Percentiles rank a stretch among this genome's conserved stretches.
Evolutionary conservation across 345 rosid genomes (phyloP).

Genomic region (Raphanus sativus): DNA sequence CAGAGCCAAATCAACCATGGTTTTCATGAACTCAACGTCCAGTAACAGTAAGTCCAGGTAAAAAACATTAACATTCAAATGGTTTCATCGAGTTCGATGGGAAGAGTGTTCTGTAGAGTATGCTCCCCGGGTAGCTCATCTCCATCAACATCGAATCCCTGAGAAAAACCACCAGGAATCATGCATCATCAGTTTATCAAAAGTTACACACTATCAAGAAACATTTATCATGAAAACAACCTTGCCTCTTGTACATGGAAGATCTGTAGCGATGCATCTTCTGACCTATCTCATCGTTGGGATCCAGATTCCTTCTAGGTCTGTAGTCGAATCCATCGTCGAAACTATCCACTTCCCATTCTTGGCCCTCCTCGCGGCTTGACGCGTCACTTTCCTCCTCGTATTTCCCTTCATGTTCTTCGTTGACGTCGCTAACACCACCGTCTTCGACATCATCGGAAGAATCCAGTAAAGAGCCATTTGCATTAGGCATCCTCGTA

Average conservation of each 20-base stretch:
- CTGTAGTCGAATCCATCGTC: constrained; percentile 9
- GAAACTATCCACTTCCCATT: constrained; percentile 26
- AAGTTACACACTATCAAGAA: no score
- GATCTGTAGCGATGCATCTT: constrained; percentile 4
- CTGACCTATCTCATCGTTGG: constrained; percentile 4
- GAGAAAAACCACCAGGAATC: not conserved
- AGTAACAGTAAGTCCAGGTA: not conserved
- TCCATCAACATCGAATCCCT: not conserved
- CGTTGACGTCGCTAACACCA: not conserved
- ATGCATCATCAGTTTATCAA: not conserved
- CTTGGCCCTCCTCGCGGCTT: constrained; percentile 17
- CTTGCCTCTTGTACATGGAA: not conserved
- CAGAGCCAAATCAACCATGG: not conserved
- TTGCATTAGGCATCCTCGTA: not conserved
- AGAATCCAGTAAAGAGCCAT: not conserved
- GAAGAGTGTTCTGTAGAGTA: no score
- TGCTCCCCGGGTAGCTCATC: no score
- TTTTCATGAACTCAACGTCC: not conserved
- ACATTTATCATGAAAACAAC: not conserved
- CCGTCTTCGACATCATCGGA: not conserved
- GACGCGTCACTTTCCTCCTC: constrained; percentile 10
- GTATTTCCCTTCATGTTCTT: not conserved
- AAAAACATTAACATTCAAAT: not conserved
- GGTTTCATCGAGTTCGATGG: not conserved
- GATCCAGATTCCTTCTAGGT: not conserved